These are phyloP conservation scores for Aethionema arabicum DNA, from an alignment of 345 rosid genomes.

Conservation along the genomic window DNA sequence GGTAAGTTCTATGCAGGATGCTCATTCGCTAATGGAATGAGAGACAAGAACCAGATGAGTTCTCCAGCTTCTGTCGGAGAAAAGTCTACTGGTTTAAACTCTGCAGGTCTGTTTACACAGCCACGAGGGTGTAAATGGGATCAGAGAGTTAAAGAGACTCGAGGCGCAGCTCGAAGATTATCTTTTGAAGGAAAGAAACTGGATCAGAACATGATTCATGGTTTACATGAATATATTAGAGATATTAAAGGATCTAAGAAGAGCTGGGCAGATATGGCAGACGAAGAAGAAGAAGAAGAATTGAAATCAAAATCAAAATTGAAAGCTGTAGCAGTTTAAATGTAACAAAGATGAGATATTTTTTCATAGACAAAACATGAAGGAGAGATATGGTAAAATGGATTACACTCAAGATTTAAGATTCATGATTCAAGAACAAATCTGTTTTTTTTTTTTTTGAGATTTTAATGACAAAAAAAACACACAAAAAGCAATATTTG, in stretches of 20 bases:
- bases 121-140: slow-evolving; percentile 36
- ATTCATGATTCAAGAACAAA: slow-evolving; percentile 14
- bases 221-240: slow-evolving; percentile 30
- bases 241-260: slow-evolving; percentile 38
- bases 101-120: slow-evolving; percentile 42
- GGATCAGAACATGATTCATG: slow-evolving; percentile 35
- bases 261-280: slow-evolving; percentile 86
- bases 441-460: slow-evolving; percentile 8
- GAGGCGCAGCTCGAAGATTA: slow-evolving; percentile 37
- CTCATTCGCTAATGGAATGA: slow-evolving; percentile 30
- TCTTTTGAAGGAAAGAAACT: slow-evolving; percentile 36
- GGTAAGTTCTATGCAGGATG: slow-evolving; percentile 31
- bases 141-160: slow-evolving; percentile 25
- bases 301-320: neutral
- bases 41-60: slow-evolving; percentile 24
- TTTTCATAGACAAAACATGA: slow-evolving; percentile 30
- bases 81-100: slow-evolving; percentile 39
- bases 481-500: slow-evolving; percentile 29
- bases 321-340: neutral
- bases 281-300: slow-evolving; percentile 57
- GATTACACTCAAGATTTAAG: slow-evolving; percentile 19
- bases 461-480: slow-evolving; percentile 15
- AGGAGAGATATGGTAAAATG: slow-evolving; percentile 25
- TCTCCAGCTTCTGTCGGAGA: slow-evolving; percentile 31
- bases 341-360: neutral